Base-by-base conservation (phyloP, 1,139 yeast species). In the Yamadazyma mexicana region DNA sequence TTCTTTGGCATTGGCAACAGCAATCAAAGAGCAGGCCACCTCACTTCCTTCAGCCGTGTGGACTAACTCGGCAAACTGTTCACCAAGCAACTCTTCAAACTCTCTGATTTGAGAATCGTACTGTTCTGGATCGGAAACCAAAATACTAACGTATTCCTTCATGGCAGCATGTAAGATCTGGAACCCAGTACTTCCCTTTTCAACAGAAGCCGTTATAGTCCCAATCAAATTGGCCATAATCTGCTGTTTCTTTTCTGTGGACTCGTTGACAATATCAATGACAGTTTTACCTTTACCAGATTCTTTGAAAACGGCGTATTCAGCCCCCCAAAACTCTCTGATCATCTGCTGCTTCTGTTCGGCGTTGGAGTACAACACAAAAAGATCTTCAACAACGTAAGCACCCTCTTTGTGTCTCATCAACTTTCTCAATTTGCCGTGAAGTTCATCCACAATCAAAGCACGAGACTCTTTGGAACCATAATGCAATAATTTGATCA, bases 371-470 rank as follows among this genome's bases (percentile, higher is more conserved):
- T 91, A 92, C 49, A 89, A 79, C 22, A 89, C 87, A 60, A 75
- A 92, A 54, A 89, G 75, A 71, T 92, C 98, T 66, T 92, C 98
- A 48, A 91, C 91, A 30, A 92, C 98, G 56, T 92, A 89, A n/a
- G 98, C 98, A 66, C 98, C 98, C 73, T 92, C 98, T 66, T 85
- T 84, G 65, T 92, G 98, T 73, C 95, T 83, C 94, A 92, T 89
- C 49, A 92, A 74, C 63, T 88, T 91, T 61, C 97, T 75, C 54
- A 88, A 78, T 54, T 84, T 84, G 38, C 98, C 98, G 57, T 89
- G 96, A 47, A 92, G 74, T 64, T 88, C 97, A 56, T 84, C 76
- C 42, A 91, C 76, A 42, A 92, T 86, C 28, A 78, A 55, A 40
- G 80, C 83, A 53, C 96, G 77, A 2, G 91, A 80, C 24, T 83